Conservation (phyloP, 371 early-diverging fungal genomes). For the Mucor circinelloides region DNA sequence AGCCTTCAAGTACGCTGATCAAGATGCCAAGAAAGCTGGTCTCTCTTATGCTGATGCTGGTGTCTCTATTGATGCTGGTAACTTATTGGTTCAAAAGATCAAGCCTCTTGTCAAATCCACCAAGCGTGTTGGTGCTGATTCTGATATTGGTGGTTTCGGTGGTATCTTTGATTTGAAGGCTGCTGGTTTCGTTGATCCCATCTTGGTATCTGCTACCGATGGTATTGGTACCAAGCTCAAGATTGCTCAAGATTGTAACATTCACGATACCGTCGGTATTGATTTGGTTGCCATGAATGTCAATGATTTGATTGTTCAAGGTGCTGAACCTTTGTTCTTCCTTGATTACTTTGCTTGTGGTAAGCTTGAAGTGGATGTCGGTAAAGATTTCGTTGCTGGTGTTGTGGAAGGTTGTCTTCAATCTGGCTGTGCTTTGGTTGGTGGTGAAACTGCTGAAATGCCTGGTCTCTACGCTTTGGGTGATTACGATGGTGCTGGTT, state of each 20-base stretch:
- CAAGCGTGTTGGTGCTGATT: constrained; percentile 88
- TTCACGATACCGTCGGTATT: constrained; percentile 92
- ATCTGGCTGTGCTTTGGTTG: constrained; percentile 94
- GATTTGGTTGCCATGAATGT: constrained; percentile 99
- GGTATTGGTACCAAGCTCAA: constrained; percentile 98
- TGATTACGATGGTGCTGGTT: constrained; percentile 96
- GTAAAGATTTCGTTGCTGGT: constrained; percentile 90
- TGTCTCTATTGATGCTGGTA: constrained; percentile 95
- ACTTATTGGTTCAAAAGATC: constrained; percentile 92
- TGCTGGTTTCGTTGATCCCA: constrained; percentile 88
- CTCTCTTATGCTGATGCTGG: constrained; percentile 94
- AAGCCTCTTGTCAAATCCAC: constrained; percentile 94
- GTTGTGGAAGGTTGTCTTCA: constrained; percentile 92
- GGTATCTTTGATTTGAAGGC: constrained; percentile 95
- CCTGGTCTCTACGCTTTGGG: constrained; percentile 90
- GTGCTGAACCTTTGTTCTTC: constrained; percentile 97
- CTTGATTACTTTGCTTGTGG: constrained; percentile 97
- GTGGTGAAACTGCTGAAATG: constrained; percentile 99
- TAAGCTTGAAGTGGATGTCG: constrained; percentile 89
- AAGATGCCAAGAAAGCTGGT: constrained; percentile 44
- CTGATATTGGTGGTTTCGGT: constrained; percentile 98
- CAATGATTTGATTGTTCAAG: constrained; percentile 98
- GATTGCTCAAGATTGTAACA: constrained; percentile 84
- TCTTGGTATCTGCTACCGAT: constrained; percentile 95
- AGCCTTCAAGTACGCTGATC: constrained; percentile 63